These are phyloP conservation scores for Erysiphe pulchra DNA, from an alignment of 2,329 filamentous ascomycete species.

Conservation along the genomic window DNA sequence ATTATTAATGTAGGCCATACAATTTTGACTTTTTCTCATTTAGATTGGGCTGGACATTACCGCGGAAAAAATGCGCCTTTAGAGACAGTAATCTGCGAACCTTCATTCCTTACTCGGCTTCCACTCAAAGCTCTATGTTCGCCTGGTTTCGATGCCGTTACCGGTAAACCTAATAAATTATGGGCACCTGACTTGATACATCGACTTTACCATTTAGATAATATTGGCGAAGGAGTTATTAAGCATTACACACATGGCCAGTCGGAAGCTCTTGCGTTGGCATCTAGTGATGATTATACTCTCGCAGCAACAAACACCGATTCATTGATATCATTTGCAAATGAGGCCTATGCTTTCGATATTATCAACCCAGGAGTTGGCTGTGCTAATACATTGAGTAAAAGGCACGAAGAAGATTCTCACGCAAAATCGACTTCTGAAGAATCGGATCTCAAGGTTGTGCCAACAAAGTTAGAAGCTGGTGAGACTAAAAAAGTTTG, in stretches of 20 bases:
- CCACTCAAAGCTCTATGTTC: constrained; percentile 33
- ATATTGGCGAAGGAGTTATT: constrained; percentile 30
- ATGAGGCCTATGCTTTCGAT: constrained; percentile 40
- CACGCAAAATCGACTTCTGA: too few relatives aligned
- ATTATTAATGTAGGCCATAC: constrained; percentile 16
- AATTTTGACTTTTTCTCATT: constrained; percentile 3
- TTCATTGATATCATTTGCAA: constrained; percentile 40
- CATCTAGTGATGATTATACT: not conserved
- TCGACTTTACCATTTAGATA: constrained; percentile 35
- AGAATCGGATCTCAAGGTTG: too few relatives aligned
- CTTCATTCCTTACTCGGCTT: constrained; percentile 31
- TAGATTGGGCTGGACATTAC: constrained; percentile 43
- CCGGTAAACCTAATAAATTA: constrained; percentile 29
- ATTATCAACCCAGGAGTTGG: constrained; percentile 35
- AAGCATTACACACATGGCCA: constrained; percentile 38
- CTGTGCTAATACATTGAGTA: constrained; percentile 16
- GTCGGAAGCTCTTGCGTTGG: constrained; percentile 21
- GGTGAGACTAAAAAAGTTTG: too few relatives aligned
- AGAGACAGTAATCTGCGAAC: constrained; percentile 44
- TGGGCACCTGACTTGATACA: constrained; percentile 43
- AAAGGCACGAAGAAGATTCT: constrained; percentile 15
- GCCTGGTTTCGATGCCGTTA: constrained; percentile 34
- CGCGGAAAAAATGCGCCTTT: constrained; percentile 35
- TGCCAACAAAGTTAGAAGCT: too few relatives aligned
- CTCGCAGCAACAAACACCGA: constrained; percentile 28